Evolutionary conservation across 1,139 yeast species (phyloP).

Genomic region (Saccharomyces hybrid): DNA sequence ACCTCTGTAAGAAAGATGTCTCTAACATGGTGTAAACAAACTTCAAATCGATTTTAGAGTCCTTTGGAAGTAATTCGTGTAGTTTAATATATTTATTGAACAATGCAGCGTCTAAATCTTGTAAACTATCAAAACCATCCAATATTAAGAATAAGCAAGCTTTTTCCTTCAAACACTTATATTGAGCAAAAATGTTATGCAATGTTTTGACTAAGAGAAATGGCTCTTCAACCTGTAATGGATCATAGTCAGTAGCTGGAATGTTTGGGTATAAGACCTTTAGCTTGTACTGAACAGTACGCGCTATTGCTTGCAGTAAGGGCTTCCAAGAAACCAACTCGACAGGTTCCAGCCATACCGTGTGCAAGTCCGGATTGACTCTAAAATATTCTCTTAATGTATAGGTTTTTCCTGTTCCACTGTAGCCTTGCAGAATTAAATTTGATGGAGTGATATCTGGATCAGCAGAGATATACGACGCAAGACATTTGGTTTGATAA

Average conservation of each 20-base stretch:
- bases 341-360: conserved; percentile 22
- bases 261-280: conserved; percentile 13
- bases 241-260: conserved; percentile 18
- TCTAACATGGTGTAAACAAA: conserved; percentile 23
- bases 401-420: conserved; percentile 27
- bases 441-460: conserved; percentile 21
- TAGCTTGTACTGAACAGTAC: conserved; percentile 19
- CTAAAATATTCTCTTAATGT: conserved; percentile 18
- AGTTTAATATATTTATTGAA: conserved; percentile 25
- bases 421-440: conserved; percentile 26
- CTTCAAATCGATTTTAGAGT: conserved; percentile 20
- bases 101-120: conserved; percentile 29
- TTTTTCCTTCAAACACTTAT: conserved; percentile 6
- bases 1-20: conserved; percentile 21
- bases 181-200: conserved; percentile 15
- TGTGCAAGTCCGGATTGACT: conserved; percentile 11
- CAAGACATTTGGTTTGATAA: conserved; percentile 19
- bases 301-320: conserved; percentile 26
- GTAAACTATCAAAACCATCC: conserved; percentile 29
- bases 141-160: conserved; percentile 19
- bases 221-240: conserved; percentile 28
- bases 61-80: conserved; percentile 20
- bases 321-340: conserved; percentile 31
- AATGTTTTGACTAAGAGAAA: conserved; percentile 22
- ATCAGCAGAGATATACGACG: conserved; percentile 18